These are phyloP conservation scores for Teratosphaeria gauchensis DNA, from an alignment of 2,329 filamentous ascomycete species.

Conservation along the genomic window DNA sequence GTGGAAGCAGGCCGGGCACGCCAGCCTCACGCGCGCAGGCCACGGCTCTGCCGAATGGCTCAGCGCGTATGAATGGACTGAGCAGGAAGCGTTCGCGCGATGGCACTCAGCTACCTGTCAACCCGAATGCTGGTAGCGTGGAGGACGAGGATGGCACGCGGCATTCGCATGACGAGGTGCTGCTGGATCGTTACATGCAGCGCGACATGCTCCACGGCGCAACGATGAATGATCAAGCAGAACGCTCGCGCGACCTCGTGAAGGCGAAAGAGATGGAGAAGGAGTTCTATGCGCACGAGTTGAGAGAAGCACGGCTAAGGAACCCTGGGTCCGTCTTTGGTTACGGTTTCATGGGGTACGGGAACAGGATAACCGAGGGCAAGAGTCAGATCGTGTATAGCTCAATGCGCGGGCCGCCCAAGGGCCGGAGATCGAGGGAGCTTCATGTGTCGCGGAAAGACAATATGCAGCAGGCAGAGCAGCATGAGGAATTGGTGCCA, in stretches of 20 bases:
- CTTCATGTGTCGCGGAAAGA: slow-evolving; percentile 71
- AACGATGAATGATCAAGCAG: slow-evolving; percentile 40
- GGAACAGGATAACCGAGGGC: slow-evolving; percentile 71
- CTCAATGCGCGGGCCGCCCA: slow-evolving; percentile 62
- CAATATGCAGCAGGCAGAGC: slow-evolving; percentile 74
- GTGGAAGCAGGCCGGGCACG: slow-evolving; percentile 31
- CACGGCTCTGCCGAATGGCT: slow-evolving; percentile 11
- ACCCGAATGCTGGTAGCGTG: neutral
- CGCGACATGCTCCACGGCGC: slow-evolving; percentile 52
- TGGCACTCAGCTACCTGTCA: slow-evolving; percentile 36
- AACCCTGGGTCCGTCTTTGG: slow-evolving; percentile 54
- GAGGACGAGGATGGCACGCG: slow-evolving; percentile 3
- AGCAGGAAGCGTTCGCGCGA: slow-evolving; percentile 52
- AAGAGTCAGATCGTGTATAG: slow-evolving; percentile 70
- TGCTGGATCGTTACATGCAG: slow-evolving; percentile 55
- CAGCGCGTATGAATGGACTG: slow-evolving; percentile 35
- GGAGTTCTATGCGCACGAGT: slow-evolving; percentile 54
- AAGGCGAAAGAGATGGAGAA: slow-evolving; percentile 57
- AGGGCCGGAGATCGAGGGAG: slow-evolving; percentile 62
- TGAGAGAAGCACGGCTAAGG: slow-evolving; percentile 51
- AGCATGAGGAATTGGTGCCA: slow-evolving; percentile 83
- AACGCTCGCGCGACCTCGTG: slow-evolving; percentile 37
- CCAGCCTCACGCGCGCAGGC: slow-evolving; percentile 20
- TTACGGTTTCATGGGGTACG: slow-evolving; percentile 66
- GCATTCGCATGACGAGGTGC: slow-evolving; percentile 19